Base-by-base conservation (phyloP, 164 flowering plant species). In the Liquidambar formosana region DNA sequence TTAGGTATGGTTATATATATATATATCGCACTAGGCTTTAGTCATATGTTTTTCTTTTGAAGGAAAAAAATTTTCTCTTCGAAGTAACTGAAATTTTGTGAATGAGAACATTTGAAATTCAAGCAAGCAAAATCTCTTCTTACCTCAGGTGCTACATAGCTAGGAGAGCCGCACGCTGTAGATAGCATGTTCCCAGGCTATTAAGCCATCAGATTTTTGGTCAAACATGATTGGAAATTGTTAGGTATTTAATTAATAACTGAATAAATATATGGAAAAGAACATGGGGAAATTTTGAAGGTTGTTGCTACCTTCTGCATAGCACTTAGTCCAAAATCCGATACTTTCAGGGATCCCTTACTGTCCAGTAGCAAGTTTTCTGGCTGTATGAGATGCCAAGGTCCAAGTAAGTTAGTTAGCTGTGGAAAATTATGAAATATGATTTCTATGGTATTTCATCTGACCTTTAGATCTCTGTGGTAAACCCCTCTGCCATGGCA, bases 391-490 rank as follows among this genome's bases (percentile, higher is more conserved):
- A 58, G 10, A 38, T 43, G 10, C 5, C 18, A 52, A 38, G 19
- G 47, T 10, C 64, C 58, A 28, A 57, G 43, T 72, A 21, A 75
- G 65, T 63, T n/a, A n/a, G n/a, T n/a, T n/a, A n/a, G n/a, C n/a
- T n/a, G n/a, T n/a, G n/a, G n/a, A n/a, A n/a, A n/a, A n/a, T n/a
- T n/a, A n/a, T n/a, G n/a, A n/a, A n/a, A n/a, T n/a, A n/a, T n/a
- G n/a, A n/a, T n/a, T n/a, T n/a, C n/a, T n/a, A n/a, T n/a, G n/a
- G n/a, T 33, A 33, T 33, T 33, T 33, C 41, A 33, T 33, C 70
- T 64, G 38, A 91, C 98, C 94, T 94, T 94, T 13, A 90, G 81
- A 76, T 92, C 97, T 79, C 98, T 85, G 72, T 94, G 98, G 73
- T 83, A 92, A 53, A 94, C 97, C 33, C 96, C 94, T 80, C 80